phyloP scores from a whole-genome alignment of 2,329 filamentous ascomycete genomes.

The Coniella vitis region DNA sequence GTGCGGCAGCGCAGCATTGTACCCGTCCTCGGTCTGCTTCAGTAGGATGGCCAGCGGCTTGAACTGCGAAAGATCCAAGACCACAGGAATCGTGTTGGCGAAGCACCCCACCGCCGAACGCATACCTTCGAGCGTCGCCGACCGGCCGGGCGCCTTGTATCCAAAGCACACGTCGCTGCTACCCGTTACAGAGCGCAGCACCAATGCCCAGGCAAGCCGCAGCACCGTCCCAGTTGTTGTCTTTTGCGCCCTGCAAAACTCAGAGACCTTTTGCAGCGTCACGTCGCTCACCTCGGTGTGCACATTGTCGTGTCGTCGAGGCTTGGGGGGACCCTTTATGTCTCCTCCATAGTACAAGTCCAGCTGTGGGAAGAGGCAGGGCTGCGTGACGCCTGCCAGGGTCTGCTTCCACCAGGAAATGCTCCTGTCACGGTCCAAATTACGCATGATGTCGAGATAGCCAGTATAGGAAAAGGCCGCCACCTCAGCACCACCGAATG shows the following conservation, averaged over 20 bases:
- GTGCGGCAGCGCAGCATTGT: conserved; percentile 27
- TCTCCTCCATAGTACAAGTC: conserved; percentile 19
- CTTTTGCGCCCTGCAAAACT: conserved; percentile 34
- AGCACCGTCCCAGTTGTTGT: conserved; percentile 44
- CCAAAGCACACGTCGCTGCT: conserved; percentile 49
- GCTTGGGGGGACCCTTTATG: conserved; percentile 7
- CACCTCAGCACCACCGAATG: conserved; percentile 17
- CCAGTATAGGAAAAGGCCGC: conserved; percentile 30
- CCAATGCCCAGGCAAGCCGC: conserved; percentile 53
- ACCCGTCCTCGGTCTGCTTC: conserved; percentile 26
- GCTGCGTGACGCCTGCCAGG: conserved; percentile 27
- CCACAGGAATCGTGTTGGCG: conserved; percentile 32
- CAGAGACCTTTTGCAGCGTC: conserved; percentile 32
- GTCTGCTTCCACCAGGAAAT: conserved; percentile 40
- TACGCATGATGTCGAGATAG: conserved; percentile 31
- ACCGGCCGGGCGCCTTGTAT: conserved; percentile 38
- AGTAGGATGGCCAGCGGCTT: conserved; percentile 28
- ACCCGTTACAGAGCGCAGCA: conserved; percentile 48
- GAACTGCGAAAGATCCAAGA: conserved; percentile 26
- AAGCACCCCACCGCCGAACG: conserved; percentile 40
- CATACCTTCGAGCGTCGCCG: conserved; percentile 35
- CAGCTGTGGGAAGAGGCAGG: conserved; percentile 41
- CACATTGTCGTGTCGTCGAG: conserved; percentile 27
- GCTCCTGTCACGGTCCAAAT: conserved; percentile 27
- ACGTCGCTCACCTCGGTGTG: conserved; percentile 34